Base-by-base conservation (phyloP, 768 basidiomycete genomes). In the Tylopilus intermedius region DNA sequence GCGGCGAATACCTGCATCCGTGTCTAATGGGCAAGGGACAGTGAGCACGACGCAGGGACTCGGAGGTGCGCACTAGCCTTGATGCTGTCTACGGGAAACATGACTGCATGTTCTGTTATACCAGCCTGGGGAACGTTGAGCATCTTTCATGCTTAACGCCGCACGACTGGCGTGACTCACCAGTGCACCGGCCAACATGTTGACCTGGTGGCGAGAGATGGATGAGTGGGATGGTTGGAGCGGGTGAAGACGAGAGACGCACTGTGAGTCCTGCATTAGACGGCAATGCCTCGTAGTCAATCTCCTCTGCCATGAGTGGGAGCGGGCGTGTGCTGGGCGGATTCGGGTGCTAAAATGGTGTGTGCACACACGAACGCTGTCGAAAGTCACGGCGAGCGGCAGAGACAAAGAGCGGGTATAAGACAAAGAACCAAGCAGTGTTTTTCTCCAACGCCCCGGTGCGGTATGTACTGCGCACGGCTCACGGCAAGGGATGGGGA, bases 81-180 rank as follows among this genome's bases (percentile, higher is more conserved):
- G 68, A 99, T 97, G 65, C 92, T 95, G 74, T 99, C 96, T 57
- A 98, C 76, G 5, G 96, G 96, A 68, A 90, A 99, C 88, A 99
- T 98, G 67, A 96, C 93, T 29, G 94, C 90, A 74, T 99, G 96
- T 70, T 99, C 96, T 49, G 94, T 94, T 62, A 99, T 98, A 55
- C 96, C 96, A 62, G 96, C 96, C 94, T 95, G 67, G 24, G 53
- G 26, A 59, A 41, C 9, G n/a, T 26, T 69, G 21, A 71, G 58
- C 49, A 53, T 41, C 29, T 6, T 7, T 50, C 32, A 45, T 51
- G 52, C 52, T 33, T 24, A 47, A 43, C 51, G 49, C 27, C 9
- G 11, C 26, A 32, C 22, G 11, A 51, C 22, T 41, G 48, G 42
- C 38, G 54, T 43, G 39, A 79, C 90, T 75, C 67, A 94, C 94